Evolutionary conservation across 257 asterid species (phyloP).

Genomic region (Catharanthus roseus): DNA sequence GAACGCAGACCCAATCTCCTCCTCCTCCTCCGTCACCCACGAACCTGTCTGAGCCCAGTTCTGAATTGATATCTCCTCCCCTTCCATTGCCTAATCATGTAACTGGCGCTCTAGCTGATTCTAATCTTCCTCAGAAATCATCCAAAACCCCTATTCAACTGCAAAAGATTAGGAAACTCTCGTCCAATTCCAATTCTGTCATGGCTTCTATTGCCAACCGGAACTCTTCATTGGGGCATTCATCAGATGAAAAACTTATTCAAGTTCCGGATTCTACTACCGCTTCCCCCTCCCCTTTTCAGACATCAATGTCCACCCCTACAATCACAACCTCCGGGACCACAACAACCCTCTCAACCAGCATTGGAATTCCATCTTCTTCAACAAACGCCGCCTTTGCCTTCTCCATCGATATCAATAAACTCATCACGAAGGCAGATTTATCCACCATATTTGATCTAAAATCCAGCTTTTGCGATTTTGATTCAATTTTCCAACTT

Average conservation of each 20-base stretch:
- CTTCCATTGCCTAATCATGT: too few relatives aligned
- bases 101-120: conserved; percentile 21
- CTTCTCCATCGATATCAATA: too few relatives aligned
- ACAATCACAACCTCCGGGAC: conserved; percentile 19
- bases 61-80: conserved; percentile 33
- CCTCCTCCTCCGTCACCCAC: conserved; percentile 26
- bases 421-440: too few relatives aligned
- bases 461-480: too few relatives aligned
- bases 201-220: neutral
- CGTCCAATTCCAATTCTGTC: conserved; percentile 26
- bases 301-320: conserved; percentile 19
- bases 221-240: conserved; percentile 9
- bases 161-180: conserved; percentile 79
- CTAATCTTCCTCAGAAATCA: conserved; percentile 26
- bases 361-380: too few relatives aligned
- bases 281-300: conserved; percentile 24
- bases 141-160: conserved; percentile 92
- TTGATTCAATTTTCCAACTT: too few relatives aligned
- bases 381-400: too few relatives aligned
- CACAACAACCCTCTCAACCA: conserved; percentile 14
- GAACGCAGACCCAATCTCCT: conserved; percentile 29
- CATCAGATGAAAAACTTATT: conserved; percentile 13
- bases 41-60: conserved; percentile 22
- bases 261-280: conserved; percentile 24
- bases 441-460: too few relatives aligned